Evolutionary conservation across 2,329 filamentous ascomycete species (phyloP).

Genomic region (Orbilia blumenaviensis): DNA sequence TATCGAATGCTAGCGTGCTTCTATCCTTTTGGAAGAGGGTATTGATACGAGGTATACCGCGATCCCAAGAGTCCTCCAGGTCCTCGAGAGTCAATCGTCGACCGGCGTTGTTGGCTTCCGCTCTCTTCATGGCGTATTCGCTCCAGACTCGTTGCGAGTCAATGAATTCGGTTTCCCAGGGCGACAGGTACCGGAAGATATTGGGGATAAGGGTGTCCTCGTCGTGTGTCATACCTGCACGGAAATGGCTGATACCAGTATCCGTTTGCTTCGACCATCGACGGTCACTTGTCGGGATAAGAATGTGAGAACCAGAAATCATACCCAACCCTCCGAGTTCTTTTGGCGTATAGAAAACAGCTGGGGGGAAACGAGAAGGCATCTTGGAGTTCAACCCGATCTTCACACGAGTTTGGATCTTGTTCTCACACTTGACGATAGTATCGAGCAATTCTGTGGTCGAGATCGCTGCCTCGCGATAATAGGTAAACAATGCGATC

Average conservation of each 20-base stretch:
- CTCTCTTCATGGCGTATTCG: constrained; percentile 96
- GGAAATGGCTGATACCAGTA: constrained; percentile 94
- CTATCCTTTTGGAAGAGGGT: constrained; percentile 98
- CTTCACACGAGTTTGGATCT: constrained; percentile 98
- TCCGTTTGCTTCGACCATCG: constrained; percentile 99
- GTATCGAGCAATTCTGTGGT: constrained; percentile 94
- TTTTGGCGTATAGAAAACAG: constrained; percentile 98
- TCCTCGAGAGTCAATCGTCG: constrained; percentile 93
- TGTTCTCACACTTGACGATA: constrained; percentile 99
- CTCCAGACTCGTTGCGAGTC: constrained; percentile 99
- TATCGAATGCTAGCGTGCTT: constrained; percentile 96
- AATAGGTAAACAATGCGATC: constrained; percentile 97
- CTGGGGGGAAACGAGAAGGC: constrained; percentile 97
- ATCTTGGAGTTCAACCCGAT: constrained; percentile 99
- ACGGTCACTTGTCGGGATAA: constrained; percentile 97
- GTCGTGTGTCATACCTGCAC: constrained; percentile 96
- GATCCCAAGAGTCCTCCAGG: constrained; percentile 97
- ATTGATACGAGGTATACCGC: constrained; percentile 95
- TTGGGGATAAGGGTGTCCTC: constrained; percentile 98
- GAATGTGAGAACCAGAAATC: constrained; percentile 97
- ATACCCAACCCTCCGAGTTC: constrained; percentile 96
- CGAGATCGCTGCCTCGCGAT: constrained; percentile 94
- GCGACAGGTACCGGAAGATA: constrained; percentile 99
- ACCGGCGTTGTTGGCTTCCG: constrained; percentile 97
- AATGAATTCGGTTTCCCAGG: constrained; percentile 98